Evolutionary conservation across 495 filamentous ascomycete genomes (phyloP), one percentile per base, ranked within the genome.

Genomic region (Penicillium argentinense): DNA sequence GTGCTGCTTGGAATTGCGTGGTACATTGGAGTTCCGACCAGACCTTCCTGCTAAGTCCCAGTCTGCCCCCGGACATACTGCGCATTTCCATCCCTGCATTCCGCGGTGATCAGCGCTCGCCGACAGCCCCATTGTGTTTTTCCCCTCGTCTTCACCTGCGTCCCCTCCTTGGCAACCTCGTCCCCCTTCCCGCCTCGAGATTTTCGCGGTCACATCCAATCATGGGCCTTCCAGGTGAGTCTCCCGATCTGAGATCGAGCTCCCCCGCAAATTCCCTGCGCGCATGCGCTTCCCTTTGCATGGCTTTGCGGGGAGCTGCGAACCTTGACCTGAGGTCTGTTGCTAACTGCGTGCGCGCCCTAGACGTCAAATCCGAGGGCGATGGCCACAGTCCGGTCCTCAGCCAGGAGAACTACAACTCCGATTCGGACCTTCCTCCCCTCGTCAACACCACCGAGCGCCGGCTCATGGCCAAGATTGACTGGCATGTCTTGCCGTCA

Each of bases 401-500:
- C 36, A 21, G 22, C 21, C 30, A 41, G 14, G 47, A 47, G 9
- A 36, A 36, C 12, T 32, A 27, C 11, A 21, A 45, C 26, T 14
- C 37, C 16, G 60, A 54, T 9, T 16, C 36, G 11, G 68, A 64
- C 9, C 53, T 68, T 9, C 68, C 68, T 28, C 53, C 47, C 22
- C 65, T 75, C 24, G 66, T 57, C 7, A 47, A 49, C 1, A 89
- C 86, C 25, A 87, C 85, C 9, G 87, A 92, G 71, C 75, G 79
- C 51, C 80, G 72, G 53, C 71, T 97, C 36, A 79, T 88, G 67
- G 67, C 76, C 51, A 86, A 85, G 59, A 87, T 96, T 54, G 91
- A 97, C 62, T 69, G 82, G 57, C 83, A 84, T 54, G 75, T 96
- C 21, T 73, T 97, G 36, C 91, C 91, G 0, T 87, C 86, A 53